A percentile compares a stretch with the other conserved stretches of the same genome.
phyloP scores from a whole-genome alignment of 1,284 basidiomycete species.

The Melanopsichium pennsylvanicum region DNA sequence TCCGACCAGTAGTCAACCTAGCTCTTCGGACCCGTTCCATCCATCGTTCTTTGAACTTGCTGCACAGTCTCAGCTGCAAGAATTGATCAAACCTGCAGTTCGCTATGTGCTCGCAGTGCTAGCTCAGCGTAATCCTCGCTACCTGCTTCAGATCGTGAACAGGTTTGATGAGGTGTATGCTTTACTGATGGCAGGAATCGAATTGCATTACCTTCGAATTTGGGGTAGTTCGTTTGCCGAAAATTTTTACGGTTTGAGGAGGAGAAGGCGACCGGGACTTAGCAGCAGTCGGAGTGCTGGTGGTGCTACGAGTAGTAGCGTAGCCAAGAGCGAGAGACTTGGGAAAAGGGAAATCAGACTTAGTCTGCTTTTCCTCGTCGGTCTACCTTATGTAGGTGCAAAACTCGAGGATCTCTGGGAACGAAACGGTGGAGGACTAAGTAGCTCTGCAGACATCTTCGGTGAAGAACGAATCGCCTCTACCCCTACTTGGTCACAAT shows the following conservation, averaged over 20 bases:
- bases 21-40: conserved; percentile 68
- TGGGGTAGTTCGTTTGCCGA: conserved; percentile 84
- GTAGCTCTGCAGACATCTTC: conserved; percentile 70
- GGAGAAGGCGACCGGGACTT: conserved; percentile 74
- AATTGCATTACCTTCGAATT: conserved; percentile 86
- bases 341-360: conserved; percentile 33
- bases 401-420: conserved; percentile 92
- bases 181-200: conserved; percentile 83
- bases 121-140: conserved; percentile 91
- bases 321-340: conserved; percentile 36
- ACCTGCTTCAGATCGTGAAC: conserved; percentile 89
- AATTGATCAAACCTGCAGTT: conserved; percentile 90
- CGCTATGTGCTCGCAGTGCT: conserved; percentile 93
- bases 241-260: conserved; percentile 88
- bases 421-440: conserved; percentile 81
- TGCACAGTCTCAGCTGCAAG: conserved; percentile 91
- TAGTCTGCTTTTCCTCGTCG: conserved; percentile 71
- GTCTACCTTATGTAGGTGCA: conserved; percentile 85
- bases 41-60: conserved; percentile 95
- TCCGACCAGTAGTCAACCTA: conserved; percentile 44
- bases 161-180: conserved; percentile 96
- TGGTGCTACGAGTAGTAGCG: conserved; percentile 7
- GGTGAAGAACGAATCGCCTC: conserved; percentile 34
- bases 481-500: too few relatives aligned
- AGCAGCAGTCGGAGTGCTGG: conserved; percentile 6